Percentiles rank a stretch among this genome's conserved stretches.
phyloP scores from a whole-genome alignment of 2,329 filamentous ascomycete species.

The Sordariomycetes sp. region DNA sequence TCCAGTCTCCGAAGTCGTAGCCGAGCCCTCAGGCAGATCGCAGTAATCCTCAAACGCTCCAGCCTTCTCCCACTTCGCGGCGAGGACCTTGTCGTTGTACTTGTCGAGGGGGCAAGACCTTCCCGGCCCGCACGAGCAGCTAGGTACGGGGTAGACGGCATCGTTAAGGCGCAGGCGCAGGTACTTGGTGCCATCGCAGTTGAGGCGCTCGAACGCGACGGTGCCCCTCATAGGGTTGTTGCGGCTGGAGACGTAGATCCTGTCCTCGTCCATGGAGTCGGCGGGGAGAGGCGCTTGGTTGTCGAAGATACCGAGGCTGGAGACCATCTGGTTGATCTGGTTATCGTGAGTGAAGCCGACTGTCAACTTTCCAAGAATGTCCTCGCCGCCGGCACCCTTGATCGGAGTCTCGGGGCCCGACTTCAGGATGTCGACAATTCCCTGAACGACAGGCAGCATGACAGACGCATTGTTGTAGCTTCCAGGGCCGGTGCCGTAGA shows the following conservation, averaged over 20 bases:
- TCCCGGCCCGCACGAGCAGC: conserved; percentile 46
- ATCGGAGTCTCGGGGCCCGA: conserved; percentile 41
- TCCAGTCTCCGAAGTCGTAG: conserved; percentile 1
- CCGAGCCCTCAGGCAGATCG: not conserved
- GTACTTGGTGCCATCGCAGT: conserved; percentile 26
- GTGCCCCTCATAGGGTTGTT: conserved; percentile 57
- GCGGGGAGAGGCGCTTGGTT: conserved; percentile 38
- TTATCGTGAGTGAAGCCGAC: conserved; percentile 58
- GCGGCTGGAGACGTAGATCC: conserved; percentile 45
- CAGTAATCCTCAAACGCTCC: conserved; percentile 1
- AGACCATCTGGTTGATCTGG: conserved; percentile 52
- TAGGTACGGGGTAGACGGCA: conserved; percentile 44
- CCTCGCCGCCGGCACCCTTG: conserved; percentile 30
- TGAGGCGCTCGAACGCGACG: conserved; percentile 54
- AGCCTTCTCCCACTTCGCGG: not conserved
- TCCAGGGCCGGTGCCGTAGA: conserved; percentile 53
- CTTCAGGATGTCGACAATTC: conserved; percentile 41
- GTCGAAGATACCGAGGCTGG: conserved; percentile 53
- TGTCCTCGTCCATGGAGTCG: conserved; percentile 32
- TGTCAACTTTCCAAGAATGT: conserved; percentile 45
- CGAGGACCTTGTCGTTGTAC: conserved; percentile 12
- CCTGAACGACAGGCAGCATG: conserved; percentile 52
- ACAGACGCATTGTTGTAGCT: conserved; percentile 42
- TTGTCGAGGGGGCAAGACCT: conserved; percentile 37
- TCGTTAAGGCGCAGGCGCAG: conserved; percentile 7